A percentile compares a stretch with the other conserved stretches of the same genome.
phyloP scores from a whole-genome alignment of 768 basidiomycete species.

The Mycena polygramma region DNA sequence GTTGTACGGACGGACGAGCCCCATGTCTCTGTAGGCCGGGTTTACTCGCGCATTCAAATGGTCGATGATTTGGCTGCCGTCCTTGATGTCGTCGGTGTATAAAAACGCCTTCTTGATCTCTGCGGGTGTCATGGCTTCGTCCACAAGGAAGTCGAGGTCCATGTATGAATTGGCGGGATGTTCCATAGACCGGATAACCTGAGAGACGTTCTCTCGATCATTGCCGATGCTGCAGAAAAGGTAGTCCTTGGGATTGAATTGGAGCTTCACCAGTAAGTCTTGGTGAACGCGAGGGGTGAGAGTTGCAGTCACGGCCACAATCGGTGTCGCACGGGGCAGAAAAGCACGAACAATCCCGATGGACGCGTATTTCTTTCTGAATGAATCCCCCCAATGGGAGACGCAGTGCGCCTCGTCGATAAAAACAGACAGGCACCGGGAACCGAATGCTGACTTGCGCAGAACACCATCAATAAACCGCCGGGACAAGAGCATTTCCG shows the following conservation, averaged over 20 bases:
- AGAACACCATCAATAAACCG: constrained; percentile 22
- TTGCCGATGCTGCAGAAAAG: constrained; percentile 46
- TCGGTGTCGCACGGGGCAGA: constrained; percentile 44
- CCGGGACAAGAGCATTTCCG: constrained; percentile 20
- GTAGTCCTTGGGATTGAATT: constrained; percentile 38
- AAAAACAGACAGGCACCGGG: constrained; percentile 19
- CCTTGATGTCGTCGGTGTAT: constrained; percentile 46
- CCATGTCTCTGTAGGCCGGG: constrained; percentile 1
- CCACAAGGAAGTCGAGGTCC: constrained; percentile 52
- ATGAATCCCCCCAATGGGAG: constrained; percentile 52
- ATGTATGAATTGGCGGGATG: constrained; percentile 47
- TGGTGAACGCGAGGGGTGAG: constrained; percentile 43
- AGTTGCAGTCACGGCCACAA: constrained; percentile 52
- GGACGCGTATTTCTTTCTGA: constrained; percentile 47
- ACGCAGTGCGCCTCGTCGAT: constrained; percentile 52
- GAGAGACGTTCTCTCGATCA: constrained; percentile 49
- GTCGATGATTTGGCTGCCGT: constrained; percentile 43
- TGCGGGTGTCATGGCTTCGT: constrained; percentile 1
- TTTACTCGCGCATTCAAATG: constrained; percentile 40
- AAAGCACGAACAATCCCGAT: constrained; percentile 47
- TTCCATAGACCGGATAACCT: constrained; percentile 50
- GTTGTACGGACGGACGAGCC: constrained; percentile 46
- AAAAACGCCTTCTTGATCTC: constrained; percentile 47
- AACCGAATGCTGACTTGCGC: constrained; percentile 20
- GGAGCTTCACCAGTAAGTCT: constrained; percentile 46